Base-by-base conservation (phyloP, 306 rosid genomes). In the Mimosa pudica region DNA sequence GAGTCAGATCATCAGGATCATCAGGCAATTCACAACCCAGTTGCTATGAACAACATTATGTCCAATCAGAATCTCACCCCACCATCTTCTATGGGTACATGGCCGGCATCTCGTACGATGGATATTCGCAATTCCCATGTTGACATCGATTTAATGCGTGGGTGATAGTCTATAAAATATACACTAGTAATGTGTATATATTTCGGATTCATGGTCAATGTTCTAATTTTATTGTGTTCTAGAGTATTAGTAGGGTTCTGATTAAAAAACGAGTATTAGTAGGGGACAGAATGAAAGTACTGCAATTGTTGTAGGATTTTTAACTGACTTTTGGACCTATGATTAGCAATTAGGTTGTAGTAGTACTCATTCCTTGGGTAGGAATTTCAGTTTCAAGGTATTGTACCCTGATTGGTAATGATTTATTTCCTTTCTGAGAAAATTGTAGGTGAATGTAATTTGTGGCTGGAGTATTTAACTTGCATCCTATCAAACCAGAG, bases 61-160 rank as follows among this genome's bases (percentile, higher is more conserved):
- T 84, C 84, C 0, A 84, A 80, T 77, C 94, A 87, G 77, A 89
- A 76, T 81, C 87, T 90, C 42, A 70, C 86, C 67, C 90, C 87
- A 44, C 67, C 85, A 14, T 76, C 97, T 6, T 74, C 97, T 6
- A 42, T 87, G 7, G 89, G 85, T 4, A 77, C 85, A 5, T 93
- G 98, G 98, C 88, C 92, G 1, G 44, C 88, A 5, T 84, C 93
- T 0, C 90, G 87, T 68, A 78, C 87, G 0, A 42, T 88, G 88
- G 94, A 93, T 41, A 93, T 91, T 88, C 92, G 89, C 30, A 91
- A 86, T 44, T 82, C 90, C 70, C 97, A 91, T 65, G 87, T 84
- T 2, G 98, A 91, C 93, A 93, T 93, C 18, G 97, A 93, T 80
- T 84, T 93, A 84, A 91, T 91, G 98, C 97, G 98, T 20, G 97